Percentiles rank a stretch among this genome's conserved stretches.
Conservation (phyloP, 306 rosid genomes). For the Mucuna pruriens region DNA sequence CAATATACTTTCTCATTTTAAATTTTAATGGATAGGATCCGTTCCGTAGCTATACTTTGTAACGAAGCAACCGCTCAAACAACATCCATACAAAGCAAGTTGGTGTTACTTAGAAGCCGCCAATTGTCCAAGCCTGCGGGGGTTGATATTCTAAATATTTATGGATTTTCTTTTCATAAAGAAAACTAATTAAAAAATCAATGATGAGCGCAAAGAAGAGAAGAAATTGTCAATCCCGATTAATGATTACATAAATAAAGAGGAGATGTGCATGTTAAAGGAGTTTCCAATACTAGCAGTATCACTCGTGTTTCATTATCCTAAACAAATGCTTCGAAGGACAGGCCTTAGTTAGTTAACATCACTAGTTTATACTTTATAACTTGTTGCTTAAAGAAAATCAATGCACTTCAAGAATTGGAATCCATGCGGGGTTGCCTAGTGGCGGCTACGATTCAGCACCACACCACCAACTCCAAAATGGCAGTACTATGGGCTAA, state of each 20-base stretch:
- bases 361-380: not conserved
- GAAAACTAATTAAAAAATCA: not conserved
- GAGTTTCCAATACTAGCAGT: not conserved
- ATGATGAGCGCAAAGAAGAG: not conserved
- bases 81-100: not conserved
- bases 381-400: not conserved
- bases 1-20: not conserved
- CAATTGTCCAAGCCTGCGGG: not conserved
- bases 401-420: not conserved
- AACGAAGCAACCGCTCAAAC: not conserved
- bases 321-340: not conserved
- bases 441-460: constrained; percentile 1
- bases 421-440: not conserved
- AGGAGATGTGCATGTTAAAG: not conserved
- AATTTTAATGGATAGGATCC: not conserved
- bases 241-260: not conserved
- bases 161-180: not conserved
- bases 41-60: not conserved
- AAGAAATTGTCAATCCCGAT: not conserved
- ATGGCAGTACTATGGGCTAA: not conserved
- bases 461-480: constrained; percentile 11
- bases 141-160: not conserved
- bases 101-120: not conserved
- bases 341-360: not conserved
- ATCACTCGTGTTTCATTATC: not conserved